Base-by-base conservation (phyloP, 2,329 filamentous ascomycete species). In the Dactylonectria macrodidyma region DNA sequence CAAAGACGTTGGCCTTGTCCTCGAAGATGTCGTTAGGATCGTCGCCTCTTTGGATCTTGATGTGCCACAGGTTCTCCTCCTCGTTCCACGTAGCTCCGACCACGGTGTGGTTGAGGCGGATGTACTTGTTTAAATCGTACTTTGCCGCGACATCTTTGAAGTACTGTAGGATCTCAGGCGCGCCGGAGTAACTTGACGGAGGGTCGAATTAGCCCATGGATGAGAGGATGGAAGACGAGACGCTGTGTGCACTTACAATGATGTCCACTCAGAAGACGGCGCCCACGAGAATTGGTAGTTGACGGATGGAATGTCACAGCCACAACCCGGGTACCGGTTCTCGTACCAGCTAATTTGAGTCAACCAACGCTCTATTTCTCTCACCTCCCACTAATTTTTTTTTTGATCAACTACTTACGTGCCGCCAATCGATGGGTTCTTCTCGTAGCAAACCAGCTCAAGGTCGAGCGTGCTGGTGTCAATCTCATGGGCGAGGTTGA, bases 401-500 rank as follows among this genome's bases (percentile, higher is more conserved):
- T 44, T 19, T 8, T 3, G 5, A 19, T 5, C 8, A 1, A 3
- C n/a, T 5, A 44, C 41, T 44, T 14, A 44, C 41, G 71, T 74
- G 9, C 71, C 72, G 8, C 72, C 71, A 9, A 73, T 52, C 2
- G 55, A 65, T 1, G 69, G 59, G 58, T 78, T 78, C 71, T 77
- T 77, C 26, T 78, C 76, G 64, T 78, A 78, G 19, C 69, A 73
- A 26, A 74, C 70, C 4, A 76, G 59, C 24, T 75, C 71, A 16
- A 76, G 58, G 50, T 75, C 68, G 9, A 76, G 66, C 2, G 56
- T 48, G 44, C 70, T 73, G 10, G 12, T 67, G 62, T 65, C 59
- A 22, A 76, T 48, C 56, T 75, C 71, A 19, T 75, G 74, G 19
- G 72, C 72, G 30, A 79, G 58, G 65, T 77, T 78, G 33, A 79